Conservation (phyloP, 73 alveolate species). For the Tetrahymena borealis region DNA sequence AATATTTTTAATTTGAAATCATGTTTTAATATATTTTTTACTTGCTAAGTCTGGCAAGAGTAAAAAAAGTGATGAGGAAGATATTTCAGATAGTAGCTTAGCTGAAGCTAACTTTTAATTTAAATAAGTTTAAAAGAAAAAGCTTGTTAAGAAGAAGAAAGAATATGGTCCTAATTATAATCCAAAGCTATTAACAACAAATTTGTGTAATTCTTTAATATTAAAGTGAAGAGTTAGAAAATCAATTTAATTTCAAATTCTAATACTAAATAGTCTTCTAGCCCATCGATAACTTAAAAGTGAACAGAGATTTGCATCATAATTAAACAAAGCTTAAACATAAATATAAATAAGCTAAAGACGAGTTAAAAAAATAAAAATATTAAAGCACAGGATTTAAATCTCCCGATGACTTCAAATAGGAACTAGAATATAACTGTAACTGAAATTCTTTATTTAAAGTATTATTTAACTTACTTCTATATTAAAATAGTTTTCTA, state of each 20-base stretch:
- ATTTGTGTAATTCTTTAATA: background rate
- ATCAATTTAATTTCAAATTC: background rate
- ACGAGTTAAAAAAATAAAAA: background rate
- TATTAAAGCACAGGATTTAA: background rate
- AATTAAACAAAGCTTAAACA: background rate
- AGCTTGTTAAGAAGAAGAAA: background rate
- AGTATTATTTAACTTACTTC: background rate
- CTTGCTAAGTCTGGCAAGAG: background rate
- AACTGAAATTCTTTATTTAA: background rate
- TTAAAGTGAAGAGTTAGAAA: background rate
- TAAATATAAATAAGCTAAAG: background rate
- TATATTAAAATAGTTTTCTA: background rate
- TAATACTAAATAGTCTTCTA: background rate
- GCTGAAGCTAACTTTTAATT: background rate
- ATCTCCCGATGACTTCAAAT: background rate
- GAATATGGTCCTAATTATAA: background rate
- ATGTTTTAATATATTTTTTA: background rate
- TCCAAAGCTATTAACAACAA: background rate
- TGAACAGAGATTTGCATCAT: background rate
- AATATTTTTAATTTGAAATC: background rate
- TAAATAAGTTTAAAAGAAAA: background rate
- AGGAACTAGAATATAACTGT: background rate
- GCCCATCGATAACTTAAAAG: background rate
- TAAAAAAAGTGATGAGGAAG: background rate
- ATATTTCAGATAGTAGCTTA: background rate